Conservation (phyloP, 202 grass and related monocot genomes). For the Zizania palustris region DNA sequence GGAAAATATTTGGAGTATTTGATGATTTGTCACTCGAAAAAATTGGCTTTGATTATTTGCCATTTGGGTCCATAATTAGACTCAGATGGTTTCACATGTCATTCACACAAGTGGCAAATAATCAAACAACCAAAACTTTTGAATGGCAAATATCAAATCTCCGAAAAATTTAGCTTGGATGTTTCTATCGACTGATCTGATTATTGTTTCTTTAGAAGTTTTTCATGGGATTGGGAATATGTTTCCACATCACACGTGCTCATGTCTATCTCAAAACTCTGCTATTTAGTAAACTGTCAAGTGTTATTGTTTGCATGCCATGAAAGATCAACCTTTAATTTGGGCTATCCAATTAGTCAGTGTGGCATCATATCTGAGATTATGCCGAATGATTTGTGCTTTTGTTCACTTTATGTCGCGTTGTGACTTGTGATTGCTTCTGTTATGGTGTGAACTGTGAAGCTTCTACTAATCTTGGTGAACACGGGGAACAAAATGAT, state of each 20-base stretch:
- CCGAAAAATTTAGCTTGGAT: constrained; percentile 2
- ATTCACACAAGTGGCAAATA: too few species aligned
- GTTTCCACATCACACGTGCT: constrained; percentile 14
- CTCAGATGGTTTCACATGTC: too few species aligned
- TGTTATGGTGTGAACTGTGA: constrained; percentile 22
- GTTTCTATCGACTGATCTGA: neutral
- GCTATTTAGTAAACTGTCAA: neutral
- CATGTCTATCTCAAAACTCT: neutral
- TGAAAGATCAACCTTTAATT: neutral
- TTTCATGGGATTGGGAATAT: neutral
- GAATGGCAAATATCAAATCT: too few species aligned
- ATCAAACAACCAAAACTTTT: too few species aligned
- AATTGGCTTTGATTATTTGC: too few species aligned
- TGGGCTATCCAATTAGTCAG: constrained; percentile 19
- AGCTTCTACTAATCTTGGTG: constrained; percentile 22
- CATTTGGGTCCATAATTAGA: too few species aligned
- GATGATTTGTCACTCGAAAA: too few species aligned
- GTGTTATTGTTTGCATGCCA: constrained; percentile 11
- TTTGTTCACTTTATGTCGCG: constrained; percentile 6
- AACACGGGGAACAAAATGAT: constrained; percentile 21
- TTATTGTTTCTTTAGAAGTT: constrained; percentile 10
- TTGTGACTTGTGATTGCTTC: constrained; percentile 30
- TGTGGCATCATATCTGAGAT: constrained; percentile 18
- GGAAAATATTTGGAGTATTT: too few species aligned
- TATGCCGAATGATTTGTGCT: constrained; percentile 10